Conservation (phyloP, 176 grass and related monocot species). For the Carex scoparia region DNA sequence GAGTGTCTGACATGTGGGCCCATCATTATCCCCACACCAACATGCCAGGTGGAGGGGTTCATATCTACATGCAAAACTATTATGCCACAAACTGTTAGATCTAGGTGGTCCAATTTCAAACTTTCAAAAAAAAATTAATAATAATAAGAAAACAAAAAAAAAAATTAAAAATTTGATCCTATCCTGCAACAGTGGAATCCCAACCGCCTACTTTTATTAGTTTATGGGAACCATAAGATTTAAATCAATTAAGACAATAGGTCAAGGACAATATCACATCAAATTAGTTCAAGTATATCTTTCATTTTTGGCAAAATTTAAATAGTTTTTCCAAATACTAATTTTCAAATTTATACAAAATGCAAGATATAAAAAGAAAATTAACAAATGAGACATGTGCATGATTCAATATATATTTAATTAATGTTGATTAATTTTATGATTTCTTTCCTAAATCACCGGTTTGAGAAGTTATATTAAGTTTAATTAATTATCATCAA, state of each 20-base stretch:
- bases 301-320: conserved; percentile 9
- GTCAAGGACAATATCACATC: conserved; percentile 5
- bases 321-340: background rate
- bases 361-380: background rate
- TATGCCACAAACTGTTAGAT: background rate
- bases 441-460: background rate
- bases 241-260: background rate
- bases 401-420: background rate
- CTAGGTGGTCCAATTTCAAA: background rate
- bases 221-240: conserved; percentile 1
- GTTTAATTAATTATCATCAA: conserved; percentile 1
- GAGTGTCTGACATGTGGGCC: background rate
- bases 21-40: background rate
- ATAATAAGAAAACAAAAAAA: background rate
- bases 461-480: background rate
- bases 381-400: background rate
- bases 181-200: background rate
- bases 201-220: conserved; percentile 3
- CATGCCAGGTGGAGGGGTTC: conserved; percentile 7
- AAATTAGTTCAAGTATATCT: background rate
- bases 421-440: background rate
- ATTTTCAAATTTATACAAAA: background rate
- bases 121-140: background rate
- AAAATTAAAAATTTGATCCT: background rate
- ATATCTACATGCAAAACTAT: background rate